Percentiles rank a stretch among this genome's conserved stretches.
Conservation (phyloP, 352 stramenopile genomes). For the Phytophthora sp. region DNA sequence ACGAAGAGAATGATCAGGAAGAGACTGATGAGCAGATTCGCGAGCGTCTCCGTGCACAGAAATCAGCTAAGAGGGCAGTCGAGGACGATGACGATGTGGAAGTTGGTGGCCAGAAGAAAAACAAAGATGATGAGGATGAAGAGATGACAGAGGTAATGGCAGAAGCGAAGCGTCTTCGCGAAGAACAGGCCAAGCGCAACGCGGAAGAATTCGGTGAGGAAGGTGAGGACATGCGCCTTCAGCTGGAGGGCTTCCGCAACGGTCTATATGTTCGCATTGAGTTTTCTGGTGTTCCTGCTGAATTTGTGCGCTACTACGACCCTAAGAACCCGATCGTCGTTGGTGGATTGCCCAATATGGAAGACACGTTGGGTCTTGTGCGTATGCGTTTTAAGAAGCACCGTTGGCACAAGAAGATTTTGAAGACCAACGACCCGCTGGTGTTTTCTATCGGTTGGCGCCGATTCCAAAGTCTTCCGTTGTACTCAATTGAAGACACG, state of each 20-base stretch:
- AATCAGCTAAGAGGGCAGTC: constrained; percentile 91
- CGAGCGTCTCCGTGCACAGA: constrained; percentile 87
- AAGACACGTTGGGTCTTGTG: constrained; percentile 95
- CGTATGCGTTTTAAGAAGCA: constrained; percentile 99
- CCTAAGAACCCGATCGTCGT: constrained; percentile 90
- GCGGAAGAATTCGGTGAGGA: constrained; percentile 95
- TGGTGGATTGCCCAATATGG: constrained; percentile 95
- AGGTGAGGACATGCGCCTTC: constrained; percentile 91
- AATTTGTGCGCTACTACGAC: constrained; percentile 97
- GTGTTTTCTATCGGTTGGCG: constrained; percentile 99
- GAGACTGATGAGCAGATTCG: constrained; percentile 86
- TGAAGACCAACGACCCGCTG: constrained; percentile 98
- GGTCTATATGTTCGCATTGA: constrained; percentile 98
- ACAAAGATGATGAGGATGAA: constrained; percentile 78
- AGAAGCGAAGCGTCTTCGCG: constrained; percentile 80
- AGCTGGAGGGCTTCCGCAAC: constrained; percentile 96
- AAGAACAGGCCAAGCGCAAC: constrained; percentile 89
- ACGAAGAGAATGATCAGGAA: constrained; percentile 43
- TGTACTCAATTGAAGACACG: constrained; percentile 99
- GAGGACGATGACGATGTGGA: constrained; percentile 63
- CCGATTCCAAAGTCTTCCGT: constrained; percentile 97
- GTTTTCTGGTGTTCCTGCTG: constrained; percentile 92
- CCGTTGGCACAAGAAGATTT: constrained; percentile 98
- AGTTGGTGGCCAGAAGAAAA: constrained; percentile 34
- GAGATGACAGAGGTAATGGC: constrained; percentile 89